Base-by-base conservation (phyloP, 805 yeast genomes). In the Nakazawaea wickerhamii region DNA sequence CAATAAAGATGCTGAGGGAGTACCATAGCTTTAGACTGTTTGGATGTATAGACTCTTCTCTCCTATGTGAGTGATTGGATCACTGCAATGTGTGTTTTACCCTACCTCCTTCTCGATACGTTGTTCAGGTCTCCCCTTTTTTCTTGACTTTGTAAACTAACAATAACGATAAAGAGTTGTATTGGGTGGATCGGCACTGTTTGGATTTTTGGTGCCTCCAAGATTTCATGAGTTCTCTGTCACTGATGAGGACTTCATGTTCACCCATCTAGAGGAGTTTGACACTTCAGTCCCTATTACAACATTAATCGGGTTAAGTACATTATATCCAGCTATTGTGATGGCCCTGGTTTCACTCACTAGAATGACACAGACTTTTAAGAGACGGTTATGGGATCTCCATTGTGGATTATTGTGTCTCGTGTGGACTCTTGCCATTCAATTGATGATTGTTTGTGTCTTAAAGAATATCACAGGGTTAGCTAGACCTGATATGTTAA, bases 401-500 rank as follows among this genome's bases (percentile, higher is more conserved):
- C 66, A 64, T 43, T 51, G 57, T 37, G 68, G 61, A 0, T 41
- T 63, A 2, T 49, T 68, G 36, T 63, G 64, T 5, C 48, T 69
- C 20, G 37, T 61, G 33, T 75, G 69, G 1, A 57, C 69, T 6
- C 56, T 62, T 30, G 52, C 71, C 0, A 51, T 60, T 15, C 74
- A 70, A 44, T 50, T 67, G 18, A 41, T 65, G 37, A 47, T 65
- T 6, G 71, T 71, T 3, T 62, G 67, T 32, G 52, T 73, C 8
- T 54, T 77, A 42, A 76, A 77, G 56, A 73, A 74, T 52, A 55
- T 54, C 25, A 51, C 74, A 25, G 80, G 78, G 4, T 50, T 70
- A 17, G 76, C 70, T 15, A 57, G 81, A 40, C 81, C 81, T 0
- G 82, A 77, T 50, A 67, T 77, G 51, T 52, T 77, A 19, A 62